These are phyloP conservation scores for Pseudogymnoascus sp. DNA, from an alignment of 2,329 filamentous ascomycete genomes.

Conservation along the genomic window DNA sequence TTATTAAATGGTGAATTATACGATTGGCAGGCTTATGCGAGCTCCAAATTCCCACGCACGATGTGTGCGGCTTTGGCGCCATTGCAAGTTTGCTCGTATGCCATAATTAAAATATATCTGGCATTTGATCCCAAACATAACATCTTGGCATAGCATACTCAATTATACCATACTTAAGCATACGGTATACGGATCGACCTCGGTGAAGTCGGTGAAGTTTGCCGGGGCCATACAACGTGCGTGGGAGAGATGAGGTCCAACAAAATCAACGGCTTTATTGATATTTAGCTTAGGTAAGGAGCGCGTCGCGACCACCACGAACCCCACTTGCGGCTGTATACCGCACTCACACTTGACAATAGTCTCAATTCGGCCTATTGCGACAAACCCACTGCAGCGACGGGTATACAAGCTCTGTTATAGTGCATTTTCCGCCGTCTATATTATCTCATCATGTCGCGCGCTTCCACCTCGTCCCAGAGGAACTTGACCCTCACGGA, in stretches of 20 bases:
- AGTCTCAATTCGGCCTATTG: background rate
- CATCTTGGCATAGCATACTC: background rate
- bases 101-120: background rate
- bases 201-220: background rate
- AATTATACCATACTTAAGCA: background rate
- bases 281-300: background rate
- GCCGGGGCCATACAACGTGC: too few species aligned
- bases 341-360: background rate
- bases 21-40: too few species aligned
- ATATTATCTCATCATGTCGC: conserved; percentile 23
- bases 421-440: background rate
- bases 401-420: background rate
- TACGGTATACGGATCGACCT: too few species aligned
- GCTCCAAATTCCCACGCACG: too few species aligned
- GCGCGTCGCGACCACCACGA: background rate
- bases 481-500: conserved; percentile 73
- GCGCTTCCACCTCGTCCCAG: conserved; percentile 31
- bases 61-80: too few species aligned
- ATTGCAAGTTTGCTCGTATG: too few species aligned
- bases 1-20: too few species aligned
- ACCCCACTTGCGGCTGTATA: background rate
- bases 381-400: background rate
- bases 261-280: background rate
- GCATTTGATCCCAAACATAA: background rate
- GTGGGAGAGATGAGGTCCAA: background rate